Conservation (phyloP, 306 rosid species). For the Cicer yamashitae region DNA sequence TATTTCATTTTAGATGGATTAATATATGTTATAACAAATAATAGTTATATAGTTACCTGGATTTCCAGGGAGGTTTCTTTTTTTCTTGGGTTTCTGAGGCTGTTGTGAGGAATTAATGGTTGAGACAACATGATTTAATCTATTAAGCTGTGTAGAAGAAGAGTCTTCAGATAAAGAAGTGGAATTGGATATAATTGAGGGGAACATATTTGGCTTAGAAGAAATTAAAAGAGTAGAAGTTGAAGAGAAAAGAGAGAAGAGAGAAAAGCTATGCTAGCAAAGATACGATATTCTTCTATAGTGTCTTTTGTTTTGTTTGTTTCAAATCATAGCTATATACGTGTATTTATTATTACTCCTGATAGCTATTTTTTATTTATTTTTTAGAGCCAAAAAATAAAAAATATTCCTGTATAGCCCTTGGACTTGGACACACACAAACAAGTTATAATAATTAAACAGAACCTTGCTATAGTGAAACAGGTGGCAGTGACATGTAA, state of each 20-base stretch:
- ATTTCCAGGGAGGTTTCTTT: slow-evolving; percentile 89
- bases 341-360: slow-evolving; percentile 17
- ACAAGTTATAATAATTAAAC: slow-evolving; percentile 37
- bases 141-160: slow-evolving; percentile 42
- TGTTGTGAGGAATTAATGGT: slow-evolving; percentile 47
- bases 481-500: slow-evolving; percentile 47
- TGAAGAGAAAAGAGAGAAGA: slow-evolving; percentile 39
- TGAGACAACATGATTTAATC: slow-evolving; percentile 55
- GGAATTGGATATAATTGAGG: slow-evolving; percentile 74
- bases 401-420: slow-evolving; percentile 27
- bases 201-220: slow-evolving; percentile 64
- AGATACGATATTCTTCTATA: slow-evolving; percentile 50
- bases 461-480: slow-evolving; percentile 49
- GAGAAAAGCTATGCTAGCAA: slow-evolving; percentile 17
- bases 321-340: slow-evolving; percentile 39
- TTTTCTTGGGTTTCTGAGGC: slow-evolving; percentile 69
- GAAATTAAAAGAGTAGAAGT: slow-evolving; percentile 69
- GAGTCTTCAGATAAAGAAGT: slow-evolving; percentile 78
- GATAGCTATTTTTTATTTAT: slow-evolving; percentile 33
- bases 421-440: slow-evolving; percentile 45
- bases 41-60: slow-evolving; percentile 58
- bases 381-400: slow-evolving; percentile 29
- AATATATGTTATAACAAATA: too few species aligned
- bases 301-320: slow-evolving; percentile 32
- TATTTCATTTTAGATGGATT: too few species aligned